Base-by-base conservation (phyloP, 352 stramenopile species). In the Phytophthora pluvialis region DNA sequence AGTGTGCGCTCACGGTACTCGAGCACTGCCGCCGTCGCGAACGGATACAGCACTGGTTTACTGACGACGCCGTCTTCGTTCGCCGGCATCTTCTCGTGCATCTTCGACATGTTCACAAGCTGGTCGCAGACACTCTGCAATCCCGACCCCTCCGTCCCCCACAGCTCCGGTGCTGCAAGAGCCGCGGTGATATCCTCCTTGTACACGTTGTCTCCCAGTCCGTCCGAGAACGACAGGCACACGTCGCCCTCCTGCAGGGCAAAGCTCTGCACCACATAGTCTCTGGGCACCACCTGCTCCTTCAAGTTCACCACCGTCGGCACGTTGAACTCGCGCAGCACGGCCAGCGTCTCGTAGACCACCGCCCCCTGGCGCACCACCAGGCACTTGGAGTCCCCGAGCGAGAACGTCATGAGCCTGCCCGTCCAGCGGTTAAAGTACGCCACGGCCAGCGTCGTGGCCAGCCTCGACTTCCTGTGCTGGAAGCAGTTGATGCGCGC, bases 271-370 rank as follows among this genome's bases (percentile, higher is more conserved):
- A 94, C 79, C 3, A 90, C 71, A 36, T 89, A 94, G 36, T 92
- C 82, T 16, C 74, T 77, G 9, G 48, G 47, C 47, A 77, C 55
- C 42, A 91, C 64, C 25, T 82, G 67, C 13, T 79, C 70, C 5
- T 52, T 66, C 18, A 92, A 72, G 60, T 88, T 91, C 16, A 94
- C 84, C 32, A 92, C 81, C 16, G 77, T 89, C 13, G 86, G 86
- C 35, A 93, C 78, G 52, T 94, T 94, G 47, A 94, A 94, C 45
- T 94, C 83, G 0, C 84, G 74, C 32, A 94, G 47, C 18, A 89
- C 83, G 1, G 83, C 77, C 8, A 83, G 49, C 18, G 82, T 89
- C 60, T 94, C 83, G 51, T 88, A 93, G 1, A 89, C 78, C 8
- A 94, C 58, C 0, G 46, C 53, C 15, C 76, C 72, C 1, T 73